Percentiles rank a stretch among this genome's conserved stretches.
Conservation (phyloP, 257 asterid species). For the Apocynum venetum region DNA sequence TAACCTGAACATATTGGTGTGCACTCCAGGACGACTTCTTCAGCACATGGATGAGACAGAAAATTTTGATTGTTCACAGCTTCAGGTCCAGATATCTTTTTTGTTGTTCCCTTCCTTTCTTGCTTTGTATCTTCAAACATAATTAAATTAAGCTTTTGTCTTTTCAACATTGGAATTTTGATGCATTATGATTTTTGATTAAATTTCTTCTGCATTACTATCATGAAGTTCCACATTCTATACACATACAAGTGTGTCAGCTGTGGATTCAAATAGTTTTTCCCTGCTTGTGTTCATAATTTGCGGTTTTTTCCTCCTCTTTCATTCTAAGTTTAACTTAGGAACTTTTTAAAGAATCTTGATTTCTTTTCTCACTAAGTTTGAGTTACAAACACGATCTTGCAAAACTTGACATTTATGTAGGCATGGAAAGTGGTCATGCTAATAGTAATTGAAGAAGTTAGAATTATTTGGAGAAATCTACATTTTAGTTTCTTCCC, state of each 20-base stretch:
- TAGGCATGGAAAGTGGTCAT: not conserved
- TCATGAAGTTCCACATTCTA: not conserved
- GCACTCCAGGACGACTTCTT: slow-evolving; percentile 97
- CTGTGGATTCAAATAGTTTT: not conserved
- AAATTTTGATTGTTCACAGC: slow-evolving; percentile 86
- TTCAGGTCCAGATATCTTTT: slow-evolving; percentile 59
- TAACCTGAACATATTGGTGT: slow-evolving; percentile 75
- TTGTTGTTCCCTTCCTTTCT: slow-evolving; percentile 4
- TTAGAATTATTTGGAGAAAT: not conserved
- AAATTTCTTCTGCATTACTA: not conserved
- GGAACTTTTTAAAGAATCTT: not conserved
- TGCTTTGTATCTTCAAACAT: not conserved
- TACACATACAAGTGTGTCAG: not conserved
- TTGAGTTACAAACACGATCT: not conserved
- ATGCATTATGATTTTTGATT: not conserved
- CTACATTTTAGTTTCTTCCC: not conserved
- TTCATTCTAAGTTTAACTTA: not conserved
- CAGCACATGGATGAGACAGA: slow-evolving; percentile 99
- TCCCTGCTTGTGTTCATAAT: not conserved
- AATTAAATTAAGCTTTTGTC: not conserved
- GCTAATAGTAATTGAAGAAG: not conserved
- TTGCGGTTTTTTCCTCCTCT: not conserved
- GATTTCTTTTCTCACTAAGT: not conserved
- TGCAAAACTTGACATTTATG: not conserved
- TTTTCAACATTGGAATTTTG: not conserved